Evolutionary conservation across 257 asterid species (phyloP).

Genomic region (Osmanthus fragrans): DNA sequence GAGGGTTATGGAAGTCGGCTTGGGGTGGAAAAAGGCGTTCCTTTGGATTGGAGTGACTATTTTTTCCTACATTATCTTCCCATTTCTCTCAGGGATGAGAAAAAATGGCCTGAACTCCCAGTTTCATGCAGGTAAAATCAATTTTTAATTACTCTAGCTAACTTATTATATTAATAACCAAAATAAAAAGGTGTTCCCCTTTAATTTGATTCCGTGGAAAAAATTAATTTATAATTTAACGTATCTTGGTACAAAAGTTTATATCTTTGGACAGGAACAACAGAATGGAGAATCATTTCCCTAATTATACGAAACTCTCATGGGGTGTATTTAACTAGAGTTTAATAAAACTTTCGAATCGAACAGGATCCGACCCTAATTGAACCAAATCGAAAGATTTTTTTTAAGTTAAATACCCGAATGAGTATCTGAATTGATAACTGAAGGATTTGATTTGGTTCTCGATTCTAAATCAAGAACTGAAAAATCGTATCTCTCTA

Average conservation of each 20-base stretch:
- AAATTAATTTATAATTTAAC: too few species aligned
- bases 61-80: constrained; percentile 77
- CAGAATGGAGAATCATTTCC: background rate
- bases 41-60: constrained; percentile 92
- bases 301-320: background rate
- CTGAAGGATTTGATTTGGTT: too few species aligned
- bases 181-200: background rate
- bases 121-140: constrained; percentile 58
- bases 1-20: constrained; percentile 93
- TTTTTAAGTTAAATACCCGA: too few species aligned
- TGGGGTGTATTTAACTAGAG: background rate
- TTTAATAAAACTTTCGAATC: too few species aligned
- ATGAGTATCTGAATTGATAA: too few species aligned
- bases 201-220: too few species aligned
- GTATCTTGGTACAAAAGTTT: background rate
- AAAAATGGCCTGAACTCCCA: constrained; percentile 76
- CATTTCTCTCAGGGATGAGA: constrained; percentile 39
- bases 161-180: too few species aligned
- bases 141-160: background rate
- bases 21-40: constrained; percentile 65
- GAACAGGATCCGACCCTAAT: too few species aligned
- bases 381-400: too few species aligned
- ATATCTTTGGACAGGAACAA: background rate
- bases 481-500: too few species aligned
- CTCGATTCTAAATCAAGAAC: too few species aligned